Conservation (phyloP, 176 grass and related monocot species). For the Alopecurus myosuroides region DNA sequence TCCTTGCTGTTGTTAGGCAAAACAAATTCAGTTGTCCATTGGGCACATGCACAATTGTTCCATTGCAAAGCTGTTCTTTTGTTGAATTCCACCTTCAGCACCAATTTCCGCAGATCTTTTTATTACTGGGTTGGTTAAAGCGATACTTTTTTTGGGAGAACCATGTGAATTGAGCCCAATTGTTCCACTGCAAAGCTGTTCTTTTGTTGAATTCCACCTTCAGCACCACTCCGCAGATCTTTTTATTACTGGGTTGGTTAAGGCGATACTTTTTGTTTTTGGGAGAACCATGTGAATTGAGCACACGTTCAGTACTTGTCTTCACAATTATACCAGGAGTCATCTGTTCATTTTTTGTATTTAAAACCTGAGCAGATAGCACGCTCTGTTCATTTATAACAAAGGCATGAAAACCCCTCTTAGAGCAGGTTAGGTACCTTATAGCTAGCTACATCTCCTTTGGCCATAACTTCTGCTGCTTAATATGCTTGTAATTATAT, state of each 20-base stretch:
- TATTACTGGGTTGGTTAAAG: too few relatives aligned
- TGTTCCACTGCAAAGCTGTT: not conserved
- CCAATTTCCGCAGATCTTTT: not conserved
- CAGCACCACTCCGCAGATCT: too few relatives aligned
- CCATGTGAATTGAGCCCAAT: too few relatives aligned
- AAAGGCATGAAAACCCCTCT: not conserved
- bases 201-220: not conserved
- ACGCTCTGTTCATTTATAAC: not conserved
- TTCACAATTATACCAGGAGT: not conserved
- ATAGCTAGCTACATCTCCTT: not conserved
- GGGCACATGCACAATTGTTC: not conserved
- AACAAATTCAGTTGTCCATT: not conserved
- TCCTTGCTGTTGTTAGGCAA: not conserved
- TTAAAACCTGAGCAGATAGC: not conserved
- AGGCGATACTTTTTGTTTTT: not conserved
- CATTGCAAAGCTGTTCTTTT: not conserved
- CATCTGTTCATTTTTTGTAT: not conserved
- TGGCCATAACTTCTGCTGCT: not conserved
- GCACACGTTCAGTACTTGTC: not conserved
- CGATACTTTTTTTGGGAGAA: too few relatives aligned
- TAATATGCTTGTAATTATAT: conserved; percentile 26
- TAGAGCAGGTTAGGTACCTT: not conserved
- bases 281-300: not conserved
- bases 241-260: not conserved
- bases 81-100: not conserved